Conservation (phyloP, 108 stramenopile genomes). For the Nitzschia palea region DNA sequence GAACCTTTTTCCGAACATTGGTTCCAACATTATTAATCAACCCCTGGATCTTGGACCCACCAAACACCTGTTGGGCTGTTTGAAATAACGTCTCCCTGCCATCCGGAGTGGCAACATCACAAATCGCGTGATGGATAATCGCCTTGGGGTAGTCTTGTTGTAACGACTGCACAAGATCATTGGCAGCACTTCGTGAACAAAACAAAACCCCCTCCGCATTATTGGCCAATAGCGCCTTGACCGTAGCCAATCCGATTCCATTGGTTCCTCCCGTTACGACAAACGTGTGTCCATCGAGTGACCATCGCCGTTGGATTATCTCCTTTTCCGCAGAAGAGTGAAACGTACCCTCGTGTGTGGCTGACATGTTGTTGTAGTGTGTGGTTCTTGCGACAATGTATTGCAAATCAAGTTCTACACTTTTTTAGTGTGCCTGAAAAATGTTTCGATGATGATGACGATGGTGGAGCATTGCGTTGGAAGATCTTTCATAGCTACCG, state of each 20-base stretch:
- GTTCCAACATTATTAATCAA: constrained; percentile 93
- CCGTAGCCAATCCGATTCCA: constrained; percentile 61
- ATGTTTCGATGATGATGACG: too few species aligned
- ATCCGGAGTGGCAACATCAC: constrained; percentile 69
- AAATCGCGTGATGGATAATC: constrained; percentile 33
- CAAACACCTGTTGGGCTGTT: constrained; percentile 26
- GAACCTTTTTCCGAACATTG: constrained; percentile 72
- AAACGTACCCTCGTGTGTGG: too few species aligned
- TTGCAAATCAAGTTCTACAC: too few species aligned
- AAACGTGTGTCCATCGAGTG: constrained; percentile 46
- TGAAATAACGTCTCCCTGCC: constrained; percentile 46
- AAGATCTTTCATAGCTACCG: too few species aligned
- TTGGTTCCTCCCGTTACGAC: constrained; percentile 68
- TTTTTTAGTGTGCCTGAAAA: too few species aligned
- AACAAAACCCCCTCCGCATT: constrained; percentile 50
- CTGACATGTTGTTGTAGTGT: too few species aligned
- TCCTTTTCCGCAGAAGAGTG: background rate
- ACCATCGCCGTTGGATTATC: constrained; percentile 38
- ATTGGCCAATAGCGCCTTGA: constrained; percentile 41
- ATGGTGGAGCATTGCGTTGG: too few species aligned
- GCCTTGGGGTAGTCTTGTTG: constrained; percentile 16
- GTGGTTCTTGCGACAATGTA: too few species aligned
- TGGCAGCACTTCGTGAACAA: constrained; percentile 40
- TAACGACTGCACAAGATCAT: constrained; percentile 29
- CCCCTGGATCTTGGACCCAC: constrained; percentile 53